A percentile compares a stretch with the other conserved stretches of the same genome.
Evolutionary conservation across 768 basidiomycete genomes (phyloP).

Genomic region (Pholiota molesta): DNA sequence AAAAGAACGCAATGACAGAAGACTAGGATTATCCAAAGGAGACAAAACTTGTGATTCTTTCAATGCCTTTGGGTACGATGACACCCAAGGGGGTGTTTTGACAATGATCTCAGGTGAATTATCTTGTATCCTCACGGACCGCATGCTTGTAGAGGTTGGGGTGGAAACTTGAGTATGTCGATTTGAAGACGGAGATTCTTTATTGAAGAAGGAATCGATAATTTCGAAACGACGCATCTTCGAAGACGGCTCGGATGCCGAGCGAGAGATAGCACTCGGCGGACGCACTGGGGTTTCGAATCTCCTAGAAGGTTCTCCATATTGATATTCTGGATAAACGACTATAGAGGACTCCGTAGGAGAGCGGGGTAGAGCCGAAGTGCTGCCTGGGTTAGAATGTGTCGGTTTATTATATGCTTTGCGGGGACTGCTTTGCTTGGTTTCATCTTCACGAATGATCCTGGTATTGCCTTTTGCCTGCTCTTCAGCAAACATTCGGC

Average conservation of each 20-base stretch:
- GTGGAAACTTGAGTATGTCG: constrained; percentile 17
- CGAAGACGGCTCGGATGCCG: constrained; percentile 20
- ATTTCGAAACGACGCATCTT: constrained; percentile 15
- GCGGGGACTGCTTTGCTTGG: neutral
- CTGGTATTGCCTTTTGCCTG: constrained; percentile 31
- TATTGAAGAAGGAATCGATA: constrained; percentile 19
- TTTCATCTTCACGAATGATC: constrained; percentile 20
- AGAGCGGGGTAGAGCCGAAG: neutral
- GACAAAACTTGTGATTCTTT: constrained; percentile 13
- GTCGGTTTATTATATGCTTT: neutral
- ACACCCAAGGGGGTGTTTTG: constrained; percentile 33
- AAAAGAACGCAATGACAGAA: constrained; percentile 16
- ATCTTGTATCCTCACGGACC: neutral
- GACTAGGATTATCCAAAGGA: constrained; percentile 14
- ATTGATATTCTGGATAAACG: neutral
- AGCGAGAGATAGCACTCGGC: constrained; percentile 12
- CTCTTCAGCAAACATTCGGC: constrained; percentile 31
- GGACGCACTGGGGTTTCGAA: neutral
- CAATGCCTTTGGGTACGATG: constrained; percentile 26
- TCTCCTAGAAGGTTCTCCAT: neutral
- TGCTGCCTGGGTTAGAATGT: constrained; percentile 4
- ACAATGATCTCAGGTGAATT: constrained; percentile 23
- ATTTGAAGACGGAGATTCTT: constrained; percentile 11
- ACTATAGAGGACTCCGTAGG: neutral
- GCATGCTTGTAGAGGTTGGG: constrained; percentile 6